Evolutionary conservation across 2,329 filamentous ascomycete species (phyloP).

Genomic region (Cucurbitaria berberidis): DNA sequence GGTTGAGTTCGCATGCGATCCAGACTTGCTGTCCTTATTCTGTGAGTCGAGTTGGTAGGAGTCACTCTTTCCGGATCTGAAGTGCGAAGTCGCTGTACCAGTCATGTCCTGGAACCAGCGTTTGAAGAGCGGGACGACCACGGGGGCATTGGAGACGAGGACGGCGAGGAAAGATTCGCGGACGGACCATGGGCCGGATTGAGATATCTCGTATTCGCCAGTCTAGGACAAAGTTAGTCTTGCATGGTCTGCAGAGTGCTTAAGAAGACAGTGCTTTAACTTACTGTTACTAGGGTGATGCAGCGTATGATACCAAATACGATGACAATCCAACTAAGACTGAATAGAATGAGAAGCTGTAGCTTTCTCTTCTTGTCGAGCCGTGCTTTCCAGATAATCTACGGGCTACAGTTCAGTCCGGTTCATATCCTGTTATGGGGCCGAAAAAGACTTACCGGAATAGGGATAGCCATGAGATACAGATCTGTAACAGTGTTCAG

Average conservation of each 20-base stretch:
- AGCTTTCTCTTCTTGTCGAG: slow-evolving; percentile 59
- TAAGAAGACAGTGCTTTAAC: background rate
- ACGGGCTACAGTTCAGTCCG: background rate
- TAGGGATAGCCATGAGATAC: slow-evolving; percentile 65
- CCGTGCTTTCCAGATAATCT: slow-evolving; percentile 58
- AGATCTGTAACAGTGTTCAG: slow-evolving; percentile 63
- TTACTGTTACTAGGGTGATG: slow-evolving; percentile 8
- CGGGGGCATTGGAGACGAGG: slow-evolving; percentile 52
- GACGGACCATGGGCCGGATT: slow-evolving; percentile 49
- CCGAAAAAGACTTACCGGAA: slow-evolving; percentile 45
- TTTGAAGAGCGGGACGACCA: slow-evolving; percentile 46
- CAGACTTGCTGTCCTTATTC: background rate
- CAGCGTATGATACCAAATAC: slow-evolving; percentile 60
- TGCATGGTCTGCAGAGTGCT: background rate
- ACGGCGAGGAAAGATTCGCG: slow-evolving; percentile 56
- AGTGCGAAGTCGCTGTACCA: background rate
- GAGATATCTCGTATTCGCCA: slow-evolving; percentile 37
- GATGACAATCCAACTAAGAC: slow-evolving; percentile 63
- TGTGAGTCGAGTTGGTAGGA: background rate
- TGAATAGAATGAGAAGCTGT: slow-evolving; percentile 61
- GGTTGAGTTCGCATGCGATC: background rate
- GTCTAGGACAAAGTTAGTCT: too few relatives aligned
- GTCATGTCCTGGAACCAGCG: slow-evolving; percentile 2
- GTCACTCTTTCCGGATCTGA: too few relatives aligned
- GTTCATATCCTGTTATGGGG: background rate